phyloP scores from a whole-genome alignment of 1,139 yeast species.

The Debaryomyces nepalensis region DNA sequence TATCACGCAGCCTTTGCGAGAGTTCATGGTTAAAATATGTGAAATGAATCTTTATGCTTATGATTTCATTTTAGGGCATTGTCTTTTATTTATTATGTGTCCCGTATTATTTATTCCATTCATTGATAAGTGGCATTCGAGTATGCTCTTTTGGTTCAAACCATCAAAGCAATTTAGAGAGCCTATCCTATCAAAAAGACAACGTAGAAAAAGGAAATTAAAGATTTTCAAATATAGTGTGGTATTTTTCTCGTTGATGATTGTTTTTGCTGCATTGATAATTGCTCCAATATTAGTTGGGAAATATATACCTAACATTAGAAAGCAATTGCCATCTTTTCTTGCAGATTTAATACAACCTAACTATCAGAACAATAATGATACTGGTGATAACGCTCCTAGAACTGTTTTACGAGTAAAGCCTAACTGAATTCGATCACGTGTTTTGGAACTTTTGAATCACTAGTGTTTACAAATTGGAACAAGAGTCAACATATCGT shows the following conservation, averaged over 20 bases:
- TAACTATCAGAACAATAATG: constrained; percentile 58
- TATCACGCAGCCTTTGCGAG: constrained; percentile 71
- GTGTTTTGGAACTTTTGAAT: background rate
- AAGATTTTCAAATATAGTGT: constrained; percentile 24
- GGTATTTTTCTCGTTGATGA: constrained; percentile 26
- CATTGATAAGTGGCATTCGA: constrained; percentile 45
- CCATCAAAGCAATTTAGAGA: constrained; percentile 33
- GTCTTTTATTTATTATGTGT: constrained; percentile 58
- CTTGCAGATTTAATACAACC: constrained; percentile 58
- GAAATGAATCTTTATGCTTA: constrained; percentile 72
- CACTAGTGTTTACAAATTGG: constrained; percentile 13
- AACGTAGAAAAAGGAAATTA: constrained; percentile 23
- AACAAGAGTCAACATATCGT: constrained; percentile 2
- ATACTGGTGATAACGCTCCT: constrained; percentile 55
- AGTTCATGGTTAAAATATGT: constrained; percentile 64
- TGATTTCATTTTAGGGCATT: constrained; percentile 74
- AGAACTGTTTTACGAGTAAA: constrained; percentile 20
- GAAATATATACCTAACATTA: constrained; percentile 23
- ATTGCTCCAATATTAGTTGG: constrained; percentile 38
- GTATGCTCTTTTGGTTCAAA: constrained; percentile 43
- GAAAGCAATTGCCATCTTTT: constrained; percentile 20
- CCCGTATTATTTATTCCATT: constrained; percentile 73
- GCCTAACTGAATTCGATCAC: constrained; percentile 19
- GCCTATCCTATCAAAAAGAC: constrained; percentile 31
- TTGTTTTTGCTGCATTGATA: constrained; percentile 24